These are phyloP conservation scores for Naganishia liquefaciens DNA, from an alignment of 1,284 basidiomycete genomes.

Conservation along the genomic window DNA sequence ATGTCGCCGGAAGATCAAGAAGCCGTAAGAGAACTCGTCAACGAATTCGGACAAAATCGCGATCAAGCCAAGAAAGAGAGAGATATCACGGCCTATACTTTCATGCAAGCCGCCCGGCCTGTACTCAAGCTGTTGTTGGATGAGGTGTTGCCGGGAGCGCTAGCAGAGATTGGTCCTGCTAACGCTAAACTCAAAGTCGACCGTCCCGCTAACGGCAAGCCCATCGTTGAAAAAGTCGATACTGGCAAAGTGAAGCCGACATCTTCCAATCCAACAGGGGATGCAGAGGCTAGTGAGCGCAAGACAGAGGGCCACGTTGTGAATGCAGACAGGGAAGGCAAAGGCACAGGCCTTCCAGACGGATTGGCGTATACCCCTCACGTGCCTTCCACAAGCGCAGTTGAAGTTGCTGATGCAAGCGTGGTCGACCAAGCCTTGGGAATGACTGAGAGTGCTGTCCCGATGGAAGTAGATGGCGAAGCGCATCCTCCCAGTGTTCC, in stretches of 20 bases:
- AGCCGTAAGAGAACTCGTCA: not conserved
- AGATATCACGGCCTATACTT: slow-evolving; percentile 1
- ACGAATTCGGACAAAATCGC: slow-evolving; percentile 22
- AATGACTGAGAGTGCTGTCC: not conserved
- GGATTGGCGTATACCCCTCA: too few relatives aligned
- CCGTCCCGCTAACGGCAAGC: too few relatives aligned
- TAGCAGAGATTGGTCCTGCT: not conserved
- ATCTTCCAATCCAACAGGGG: too few relatives aligned
- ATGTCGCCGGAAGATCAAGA: slow-evolving; percentile 14
- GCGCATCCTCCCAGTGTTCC: not conserved
- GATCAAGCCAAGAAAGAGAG: slow-evolving; percentile 12
- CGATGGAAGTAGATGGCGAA: slow-evolving; percentile 7
- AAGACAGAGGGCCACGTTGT: too few relatives aligned
- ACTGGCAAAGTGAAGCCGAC: too few relatives aligned
- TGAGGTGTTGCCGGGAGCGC: not conserved
- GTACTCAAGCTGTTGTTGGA: not conserved
- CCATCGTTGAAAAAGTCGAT: too few relatives aligned
- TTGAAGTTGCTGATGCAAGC: not conserved
- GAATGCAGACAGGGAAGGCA: too few relatives aligned
- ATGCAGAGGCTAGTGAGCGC: too few relatives aligned
- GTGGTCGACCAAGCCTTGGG: not conserved
- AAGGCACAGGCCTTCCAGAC: too few relatives aligned
- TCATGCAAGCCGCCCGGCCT: not conserved
- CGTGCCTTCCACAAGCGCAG: not conserved
- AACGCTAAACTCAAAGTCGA: not conserved